Percentiles rank a stretch among this genome's conserved stretches.
Conservation (phyloP, 2,329 filamentous ascomycete genomes). For the Aspergillus amoenus region DNA sequence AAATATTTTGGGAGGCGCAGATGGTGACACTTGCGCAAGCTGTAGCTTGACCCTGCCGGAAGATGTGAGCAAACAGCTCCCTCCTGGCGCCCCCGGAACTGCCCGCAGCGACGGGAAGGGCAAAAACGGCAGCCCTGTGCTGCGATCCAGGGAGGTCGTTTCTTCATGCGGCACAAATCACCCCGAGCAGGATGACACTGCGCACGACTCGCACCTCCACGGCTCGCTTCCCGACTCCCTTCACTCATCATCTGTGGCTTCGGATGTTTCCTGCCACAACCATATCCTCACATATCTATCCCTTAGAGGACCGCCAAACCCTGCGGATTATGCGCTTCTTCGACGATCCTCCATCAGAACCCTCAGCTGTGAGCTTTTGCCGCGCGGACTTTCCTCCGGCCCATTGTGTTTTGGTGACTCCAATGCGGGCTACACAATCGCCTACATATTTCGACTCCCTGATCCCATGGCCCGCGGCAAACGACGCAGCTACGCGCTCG, state of each 20-base stretch:
- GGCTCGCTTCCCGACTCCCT: constrained; percentile 40
- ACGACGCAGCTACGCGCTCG: constrained; percentile 56
- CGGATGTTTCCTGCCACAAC: constrained; percentile 51
- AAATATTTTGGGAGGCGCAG: constrained; percentile 43
- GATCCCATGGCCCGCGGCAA: constrained; percentile 59
- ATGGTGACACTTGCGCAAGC: constrained; percentile 57
- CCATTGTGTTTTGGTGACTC: constrained; percentile 60
- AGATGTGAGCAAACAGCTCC: constrained; percentile 53
- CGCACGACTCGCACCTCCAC: constrained; percentile 35
- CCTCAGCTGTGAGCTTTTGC: constrained; percentile 57
- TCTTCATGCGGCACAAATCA: constrained; percentile 49
- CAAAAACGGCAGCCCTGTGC: constrained; percentile 53
- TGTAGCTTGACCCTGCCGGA: constrained; percentile 57
- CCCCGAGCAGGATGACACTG: constrained; percentile 36
- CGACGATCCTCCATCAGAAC: constrained; percentile 59
- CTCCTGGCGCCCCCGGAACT: constrained; percentile 54
- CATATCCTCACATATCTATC: constrained; percentile 60
- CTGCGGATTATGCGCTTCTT: constrained; percentile 54
- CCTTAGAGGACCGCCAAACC: constrained; percentile 55
- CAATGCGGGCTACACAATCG: constrained; percentile 57
- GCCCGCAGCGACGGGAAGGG: constrained; percentile 49
- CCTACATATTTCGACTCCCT: constrained; percentile 59
- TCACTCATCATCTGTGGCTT: constrained; percentile 43
- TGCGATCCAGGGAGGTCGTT: constrained; percentile 55
- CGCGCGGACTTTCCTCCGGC: constrained; percentile 56